These are phyloP conservation scores for Pseudotulostoma volvatum DNA, from an alignment of 495 filamentous ascomycete species.

Conservation along the genomic window DNA sequence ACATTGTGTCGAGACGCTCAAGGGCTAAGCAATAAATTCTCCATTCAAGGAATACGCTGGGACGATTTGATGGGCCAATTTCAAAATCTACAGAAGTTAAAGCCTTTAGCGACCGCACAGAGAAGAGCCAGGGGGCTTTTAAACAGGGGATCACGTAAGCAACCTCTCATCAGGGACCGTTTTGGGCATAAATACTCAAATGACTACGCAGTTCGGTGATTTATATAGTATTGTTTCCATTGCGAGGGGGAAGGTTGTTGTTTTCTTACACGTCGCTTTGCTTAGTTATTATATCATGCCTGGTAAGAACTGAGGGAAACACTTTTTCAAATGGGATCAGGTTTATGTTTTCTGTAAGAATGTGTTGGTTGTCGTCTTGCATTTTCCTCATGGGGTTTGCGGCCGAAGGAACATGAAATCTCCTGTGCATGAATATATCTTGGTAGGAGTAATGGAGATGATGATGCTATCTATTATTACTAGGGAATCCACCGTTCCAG, in stretches of 20 bases:
- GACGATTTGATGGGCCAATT: constrained; percentile 17
- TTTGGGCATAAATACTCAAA: background rate
- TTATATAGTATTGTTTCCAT: background rate
- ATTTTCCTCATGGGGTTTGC: constrained; percentile 2
- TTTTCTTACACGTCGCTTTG: too few relatives aligned
- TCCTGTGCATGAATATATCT: background rate
- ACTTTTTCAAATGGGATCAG: background rate
- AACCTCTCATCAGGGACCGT: background rate
- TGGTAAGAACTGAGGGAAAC: background rate
- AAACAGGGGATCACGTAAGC: background rate
- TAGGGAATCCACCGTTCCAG: too few relatives aligned
- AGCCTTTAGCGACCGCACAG: constrained; percentile 24
- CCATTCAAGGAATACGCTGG: constrained; percentile 11
- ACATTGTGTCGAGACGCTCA: constrained; percentile 16
- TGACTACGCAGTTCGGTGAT: background rate
- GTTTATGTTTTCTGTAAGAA: background rate
- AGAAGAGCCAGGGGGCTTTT: constrained; percentile 19
- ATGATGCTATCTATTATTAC: too few relatives aligned
- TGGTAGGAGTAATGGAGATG: too few relatives aligned
- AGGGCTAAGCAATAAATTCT: constrained; percentile 13
- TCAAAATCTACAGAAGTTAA: constrained; percentile 16
- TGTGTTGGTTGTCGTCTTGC: constrained; percentile 3
- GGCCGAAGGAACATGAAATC: background rate
- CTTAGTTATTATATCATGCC: background rate
- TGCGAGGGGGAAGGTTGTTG: too few relatives aligned